These are phyloP conservation scores for Hyphopichia pseudoburtonii DNA, from an alignment of 1,139 yeast species.

Conservation along the genomic window DNA sequence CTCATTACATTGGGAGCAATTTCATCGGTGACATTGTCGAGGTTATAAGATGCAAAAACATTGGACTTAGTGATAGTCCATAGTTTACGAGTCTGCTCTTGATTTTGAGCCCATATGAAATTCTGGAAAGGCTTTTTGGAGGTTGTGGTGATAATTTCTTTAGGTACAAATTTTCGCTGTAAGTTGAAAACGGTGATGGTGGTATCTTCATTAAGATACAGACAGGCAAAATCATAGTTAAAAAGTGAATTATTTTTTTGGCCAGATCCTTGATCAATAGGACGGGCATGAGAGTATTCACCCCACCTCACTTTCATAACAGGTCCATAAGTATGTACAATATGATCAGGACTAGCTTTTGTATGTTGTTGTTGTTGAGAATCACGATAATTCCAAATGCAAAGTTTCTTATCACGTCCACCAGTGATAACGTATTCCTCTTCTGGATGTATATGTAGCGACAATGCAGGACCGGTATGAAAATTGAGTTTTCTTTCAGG, in stretches of 20 bases:
- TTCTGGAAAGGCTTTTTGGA: constrained; percentile 47
- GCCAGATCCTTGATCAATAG: neutral
- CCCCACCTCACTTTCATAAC: constrained; percentile 75
- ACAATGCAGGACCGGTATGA: constrained; percentile 88
- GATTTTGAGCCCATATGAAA: constrained; percentile 42
- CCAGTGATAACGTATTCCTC: constrained; percentile 84
- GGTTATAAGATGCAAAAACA: constrained; percentile 53
- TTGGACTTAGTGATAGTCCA: constrained; percentile 51
- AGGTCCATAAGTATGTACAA: constrained; percentile 74
- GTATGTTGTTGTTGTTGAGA: constrained; percentile 25
- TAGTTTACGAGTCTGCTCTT: constrained; percentile 22
- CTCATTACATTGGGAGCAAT: constrained; percentile 34
- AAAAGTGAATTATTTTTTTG: constrained; percentile 20
- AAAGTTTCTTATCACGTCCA: constrained; percentile 84
- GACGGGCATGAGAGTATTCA: constrained; percentile 23
- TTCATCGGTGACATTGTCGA: constrained; percentile 30
- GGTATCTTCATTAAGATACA: constrained; percentile 75
- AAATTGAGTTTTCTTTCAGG: constrained; percentile 80
- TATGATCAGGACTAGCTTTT: constrained; percentile 65
- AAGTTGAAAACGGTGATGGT: constrained; percentile 73
- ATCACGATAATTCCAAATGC: constrained; percentile 68
- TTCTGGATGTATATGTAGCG: constrained; percentile 87
- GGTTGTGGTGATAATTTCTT: constrained; percentile 58
- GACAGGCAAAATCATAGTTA: constrained; percentile 71
- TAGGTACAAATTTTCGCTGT: constrained; percentile 73